phyloP scores from a whole-genome alignment of 345 rosid genomes.

The Eucalyptus curtisii region DNA sequence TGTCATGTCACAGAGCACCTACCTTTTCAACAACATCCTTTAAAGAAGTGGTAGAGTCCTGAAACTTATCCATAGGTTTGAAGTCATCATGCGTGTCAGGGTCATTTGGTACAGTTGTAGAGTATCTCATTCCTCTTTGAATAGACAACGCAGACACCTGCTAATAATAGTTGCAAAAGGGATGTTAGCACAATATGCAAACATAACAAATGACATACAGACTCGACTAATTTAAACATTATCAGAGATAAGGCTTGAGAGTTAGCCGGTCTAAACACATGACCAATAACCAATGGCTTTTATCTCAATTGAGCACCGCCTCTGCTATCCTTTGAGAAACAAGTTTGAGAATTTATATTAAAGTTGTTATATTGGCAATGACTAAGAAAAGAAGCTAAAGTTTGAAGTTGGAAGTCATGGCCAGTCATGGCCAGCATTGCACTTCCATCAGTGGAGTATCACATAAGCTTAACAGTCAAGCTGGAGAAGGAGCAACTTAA shows the following conservation, averaged over 20 bases:
- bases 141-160: constrained; percentile 33
- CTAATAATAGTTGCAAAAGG: background rate
- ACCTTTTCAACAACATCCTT: constrained; percentile 78
- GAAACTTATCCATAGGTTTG: constrained; percentile 47
- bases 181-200: background rate
- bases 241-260: background rate
- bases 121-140: constrained; percentile 32
- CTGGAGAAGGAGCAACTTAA: background rate
- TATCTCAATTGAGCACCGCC: background rate
- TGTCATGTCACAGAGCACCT: background rate
- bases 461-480: background rate
- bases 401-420: background rate
- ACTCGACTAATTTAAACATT: background rate
- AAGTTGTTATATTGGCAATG: background rate
- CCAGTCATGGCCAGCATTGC: background rate
- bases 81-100: constrained; percentile 89
- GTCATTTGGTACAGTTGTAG: constrained; percentile 44
- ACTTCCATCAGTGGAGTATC: background rate
- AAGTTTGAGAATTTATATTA: background rate
- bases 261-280: background rate
- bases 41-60: constrained; percentile 29
- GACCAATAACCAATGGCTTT: background rate
- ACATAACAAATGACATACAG: background rate
- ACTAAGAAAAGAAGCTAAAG: background rate
- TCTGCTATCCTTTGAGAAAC: background rate